phyloP scores from a whole-genome alignment of 2,329 filamentous ascomycete genomes.

The Diaporthe sp. region DNA sequence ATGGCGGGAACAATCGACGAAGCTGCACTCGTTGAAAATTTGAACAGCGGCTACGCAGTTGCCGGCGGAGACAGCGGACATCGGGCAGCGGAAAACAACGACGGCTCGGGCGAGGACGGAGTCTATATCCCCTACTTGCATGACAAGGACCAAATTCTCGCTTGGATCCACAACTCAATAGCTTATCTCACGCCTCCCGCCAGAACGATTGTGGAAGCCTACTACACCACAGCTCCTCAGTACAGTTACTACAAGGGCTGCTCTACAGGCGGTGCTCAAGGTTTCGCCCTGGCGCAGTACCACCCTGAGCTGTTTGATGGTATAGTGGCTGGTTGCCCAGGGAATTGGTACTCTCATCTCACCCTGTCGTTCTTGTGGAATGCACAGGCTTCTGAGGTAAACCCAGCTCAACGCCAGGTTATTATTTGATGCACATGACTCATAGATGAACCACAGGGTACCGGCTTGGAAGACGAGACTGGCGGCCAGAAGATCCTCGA shows the following conservation, averaged over 20 bases:
- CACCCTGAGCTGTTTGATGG: constrained; percentile 20
- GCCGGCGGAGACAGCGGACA: constrained; percentile 26
- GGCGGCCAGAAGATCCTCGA: not conserved
- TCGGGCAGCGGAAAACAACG: constrained; percentile 15
- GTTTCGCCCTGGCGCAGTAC: not conserved
- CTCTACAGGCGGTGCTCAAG: constrained; percentile 10
- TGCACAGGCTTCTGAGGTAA: constrained; percentile 17
- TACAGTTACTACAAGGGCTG: constrained; percentile 23
- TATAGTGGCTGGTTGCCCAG: not conserved
- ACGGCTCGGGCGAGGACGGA: not conserved
- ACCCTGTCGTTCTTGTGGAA: constrained; percentile 17
- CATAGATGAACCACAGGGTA: not conserved
- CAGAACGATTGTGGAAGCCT: not conserved
- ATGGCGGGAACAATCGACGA: constrained; percentile 11
- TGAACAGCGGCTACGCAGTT: constrained; percentile 12
- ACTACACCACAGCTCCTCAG: not conserved
- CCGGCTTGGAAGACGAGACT: not conserved
- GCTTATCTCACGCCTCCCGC: constrained; percentile 21
- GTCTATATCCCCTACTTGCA: constrained; percentile 6
- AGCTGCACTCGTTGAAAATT: not conserved
- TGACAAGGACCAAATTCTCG: constrained; percentile 24
- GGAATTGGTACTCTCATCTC: constrained; percentile 16
- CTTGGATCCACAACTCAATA: constrained; percentile 30
- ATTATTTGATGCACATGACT: not conserved
- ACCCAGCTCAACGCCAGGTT: not conserved